Evolutionary conservation across 805 yeast species (phyloP).

Genomic region (Candida vartiovaarae): DNA sequence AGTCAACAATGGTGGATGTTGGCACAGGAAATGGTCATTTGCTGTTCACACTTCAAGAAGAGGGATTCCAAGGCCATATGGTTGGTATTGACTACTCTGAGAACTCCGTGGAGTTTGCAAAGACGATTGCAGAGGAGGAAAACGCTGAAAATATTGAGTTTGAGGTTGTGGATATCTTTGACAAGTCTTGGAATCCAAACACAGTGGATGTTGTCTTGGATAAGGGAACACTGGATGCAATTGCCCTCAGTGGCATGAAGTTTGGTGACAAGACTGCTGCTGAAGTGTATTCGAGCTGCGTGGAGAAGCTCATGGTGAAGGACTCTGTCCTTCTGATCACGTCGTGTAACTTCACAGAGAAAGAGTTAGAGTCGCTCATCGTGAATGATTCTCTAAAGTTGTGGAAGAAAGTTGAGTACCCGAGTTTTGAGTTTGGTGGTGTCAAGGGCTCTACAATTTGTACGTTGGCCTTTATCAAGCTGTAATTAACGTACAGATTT

Average conservation of each 20-base stretch:
- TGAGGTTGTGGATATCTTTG: slow-evolving; percentile 62
- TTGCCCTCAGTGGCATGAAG: slow-evolving; percentile 66
- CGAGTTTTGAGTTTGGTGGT: slow-evolving; percentile 86
- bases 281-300: slow-evolving; percentile 56
- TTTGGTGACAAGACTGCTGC: slow-evolving; percentile 41
- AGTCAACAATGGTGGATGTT: slow-evolving; percentile 55
- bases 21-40: slow-evolving; percentile 98
- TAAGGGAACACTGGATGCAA: slow-evolving; percentile 96
- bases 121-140: slow-evolving; percentile 39
- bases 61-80: slow-evolving; percentile 50
- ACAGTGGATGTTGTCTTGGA: slow-evolving; percentile 68
- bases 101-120: slow-evolving; percentile 72
- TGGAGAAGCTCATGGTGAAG: slow-evolving; percentile 45
- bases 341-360: slow-evolving; percentile 88
- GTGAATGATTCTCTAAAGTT: slow-evolving; percentile 39
- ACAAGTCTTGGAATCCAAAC: slow-evolving; percentile 27
- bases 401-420: slow-evolving; percentile 69
- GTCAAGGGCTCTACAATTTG: slow-evolving; percentile 82
- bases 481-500: neutral
- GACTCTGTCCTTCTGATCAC: slow-evolving; percentile 70
- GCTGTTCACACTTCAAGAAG: slow-evolving; percentile 59
- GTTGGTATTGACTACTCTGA: slow-evolving; percentile 85
- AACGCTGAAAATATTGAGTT: slow-evolving; percentile 42
- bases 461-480: slow-evolving; percentile 66
- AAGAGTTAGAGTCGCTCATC: slow-evolving; percentile 55